Evolutionary conservation across 129 eudicot genomes (phyloP).

Genomic region (Lactuca sativa): DNA sequence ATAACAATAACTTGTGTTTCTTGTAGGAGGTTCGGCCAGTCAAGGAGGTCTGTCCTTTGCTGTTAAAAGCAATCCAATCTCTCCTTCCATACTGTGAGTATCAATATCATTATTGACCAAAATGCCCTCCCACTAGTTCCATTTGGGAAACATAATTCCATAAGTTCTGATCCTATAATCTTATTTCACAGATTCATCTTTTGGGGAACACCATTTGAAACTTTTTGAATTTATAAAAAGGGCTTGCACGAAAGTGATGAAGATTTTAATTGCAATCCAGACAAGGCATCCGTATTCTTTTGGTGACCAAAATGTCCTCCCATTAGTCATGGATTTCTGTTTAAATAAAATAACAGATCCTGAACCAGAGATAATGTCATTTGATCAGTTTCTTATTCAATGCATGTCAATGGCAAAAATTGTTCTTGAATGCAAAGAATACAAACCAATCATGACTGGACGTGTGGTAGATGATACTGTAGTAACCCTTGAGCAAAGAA

Average conservation of each 20-base stretch:
- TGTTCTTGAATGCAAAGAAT: constrained; percentile 88
- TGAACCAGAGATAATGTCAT: constrained; percentile 68
- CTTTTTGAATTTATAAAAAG: constrained; percentile 66
- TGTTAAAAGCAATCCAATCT: constrained; percentile 78
- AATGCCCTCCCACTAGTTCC: too few relatives aligned
- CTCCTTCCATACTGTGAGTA: constrained; percentile 85
- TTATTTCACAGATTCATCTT: constrained; percentile 72
- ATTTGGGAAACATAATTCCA: too few relatives aligned
- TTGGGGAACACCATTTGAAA: constrained; percentile 54
- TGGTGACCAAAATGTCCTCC: constrained; percentile 83
- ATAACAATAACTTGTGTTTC: constrained; percentile 8
- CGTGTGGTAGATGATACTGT: constrained; percentile 74
- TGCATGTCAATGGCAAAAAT: constrained; percentile 87
- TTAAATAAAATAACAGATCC: constrained; percentile 80
- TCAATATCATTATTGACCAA: background rate
- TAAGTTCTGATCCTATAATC: constrained; percentile 22
- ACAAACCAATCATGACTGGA: constrained; percentile 77
- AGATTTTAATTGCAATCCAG: constrained; percentile 77
- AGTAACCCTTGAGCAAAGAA: constrained; percentile 64
- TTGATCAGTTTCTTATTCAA: constrained; percentile 77
- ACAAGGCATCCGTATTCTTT: constrained; percentile 91
- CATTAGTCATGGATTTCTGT: constrained; percentile 72
- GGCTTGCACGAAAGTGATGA: constrained; percentile 85
- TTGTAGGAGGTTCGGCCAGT: constrained; percentile 87
- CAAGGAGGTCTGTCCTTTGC: constrained; percentile 75